phyloP scores from a whole-genome alignment of 2,329 filamentous ascomycete species.

The Exserohilum turcica region DNA sequence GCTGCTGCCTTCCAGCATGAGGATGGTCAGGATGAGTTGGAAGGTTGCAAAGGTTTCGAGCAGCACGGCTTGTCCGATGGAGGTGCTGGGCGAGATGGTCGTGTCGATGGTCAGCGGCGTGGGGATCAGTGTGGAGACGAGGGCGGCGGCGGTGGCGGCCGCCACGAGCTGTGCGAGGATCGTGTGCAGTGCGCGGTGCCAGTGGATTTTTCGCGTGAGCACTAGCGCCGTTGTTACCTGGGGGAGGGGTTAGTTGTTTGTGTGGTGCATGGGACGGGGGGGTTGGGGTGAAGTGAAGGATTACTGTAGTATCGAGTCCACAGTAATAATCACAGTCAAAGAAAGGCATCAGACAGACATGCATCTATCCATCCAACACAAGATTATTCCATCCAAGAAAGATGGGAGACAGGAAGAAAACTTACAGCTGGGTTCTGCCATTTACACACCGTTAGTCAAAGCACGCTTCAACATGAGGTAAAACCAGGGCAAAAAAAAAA shows the following conservation, averaged over 20 bases:
- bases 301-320: too few species aligned
- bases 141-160: slow-evolving; percentile 36
- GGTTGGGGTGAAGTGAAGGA: neutral
- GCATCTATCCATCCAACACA: too few species aligned
- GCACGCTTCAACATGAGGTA: too few species aligned
- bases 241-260: slow-evolving; percentile 2
- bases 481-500: too few species aligned
- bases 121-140: slow-evolving; percentile 40
- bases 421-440: slow-evolving; percentile 29
- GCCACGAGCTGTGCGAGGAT: slow-evolving; percentile 38
- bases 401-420: too few species aligned
- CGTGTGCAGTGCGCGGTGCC: slow-evolving; percentile 30
- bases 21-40: slow-evolving; percentile 43
- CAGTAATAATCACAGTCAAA: too few species aligned
- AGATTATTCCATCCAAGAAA: too few species aligned
- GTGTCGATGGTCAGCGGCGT: slow-evolving; percentile 33
- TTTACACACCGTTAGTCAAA: neutral
- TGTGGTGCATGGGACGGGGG: neutral
- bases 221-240: slow-evolving; percentile 35
- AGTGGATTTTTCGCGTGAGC: slow-evolving; percentile 28
- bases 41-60: slow-evolving; percentile 42
- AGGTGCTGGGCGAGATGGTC: slow-evolving; percentile 29
- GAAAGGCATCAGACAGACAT: too few species aligned
- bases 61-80: slow-evolving; percentile 33
- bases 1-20: slow-evolving; percentile 63